Percentiles rank a stretch among this genome's conserved stretches.
These are phyloP conservation scores for Evernia prunastri DNA, from an alignment of 495 filamentous ascomycete species.

Conservation along the genomic window DNA sequence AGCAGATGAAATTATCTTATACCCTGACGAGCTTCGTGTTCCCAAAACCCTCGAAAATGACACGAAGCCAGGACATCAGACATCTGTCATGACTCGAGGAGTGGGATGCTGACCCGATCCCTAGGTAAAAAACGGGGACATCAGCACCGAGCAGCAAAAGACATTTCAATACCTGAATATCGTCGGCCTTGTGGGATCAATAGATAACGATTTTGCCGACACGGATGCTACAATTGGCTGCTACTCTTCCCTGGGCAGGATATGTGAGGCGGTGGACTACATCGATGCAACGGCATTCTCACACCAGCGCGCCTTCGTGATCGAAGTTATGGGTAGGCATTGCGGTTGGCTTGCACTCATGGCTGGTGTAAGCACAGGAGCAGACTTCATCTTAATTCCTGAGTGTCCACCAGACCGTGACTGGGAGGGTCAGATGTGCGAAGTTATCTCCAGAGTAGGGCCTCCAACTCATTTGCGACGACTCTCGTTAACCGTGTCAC, in stretches of 20 bases:
- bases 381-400: conserved; percentile 94
- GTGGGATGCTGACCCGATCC: background rate
- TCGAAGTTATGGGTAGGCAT: conserved; percentile 99
- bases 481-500: conserved; percentile 32
- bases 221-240: conserved; percentile 98
- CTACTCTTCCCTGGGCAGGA: conserved; percentile 84
- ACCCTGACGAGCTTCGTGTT: background rate
- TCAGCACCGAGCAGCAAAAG: conserved; percentile 60
- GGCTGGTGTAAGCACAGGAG: conserved; percentile 91
- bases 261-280: conserved; percentile 91
- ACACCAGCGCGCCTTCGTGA: conserved; percentile 96
- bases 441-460: conserved; percentile 67
- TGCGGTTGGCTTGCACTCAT: conserved; percentile 98
- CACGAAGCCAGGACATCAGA: background rate
- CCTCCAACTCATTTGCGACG: background rate
- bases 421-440: conserved; percentile 88
- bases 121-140: conserved; percentile 18
- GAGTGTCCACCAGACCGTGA: conserved; percentile 84
- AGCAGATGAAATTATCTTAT: background rate
- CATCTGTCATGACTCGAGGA: background rate
- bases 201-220: conserved; percentile 96
- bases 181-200: conserved; percentile 90
- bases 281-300: conserved; percentile 95
- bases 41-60: background rate
- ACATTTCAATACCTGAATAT: conserved; percentile 84